These are phyloP conservation scores for Eucommia ulmoides DNA, from an alignment of 257 asterid genomes.

Conservation along the genomic window DNA sequence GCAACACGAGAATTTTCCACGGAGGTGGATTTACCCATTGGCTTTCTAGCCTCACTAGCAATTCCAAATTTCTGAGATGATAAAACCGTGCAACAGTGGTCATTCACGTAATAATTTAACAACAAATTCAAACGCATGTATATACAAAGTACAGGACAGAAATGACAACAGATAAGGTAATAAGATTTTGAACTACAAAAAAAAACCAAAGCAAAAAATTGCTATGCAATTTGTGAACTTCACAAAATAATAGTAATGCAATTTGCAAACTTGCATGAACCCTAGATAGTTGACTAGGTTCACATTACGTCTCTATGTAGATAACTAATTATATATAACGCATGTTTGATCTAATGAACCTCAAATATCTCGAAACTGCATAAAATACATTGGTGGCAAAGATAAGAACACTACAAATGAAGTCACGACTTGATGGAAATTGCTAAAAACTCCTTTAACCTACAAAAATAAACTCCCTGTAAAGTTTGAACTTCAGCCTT, in stretches of 20 bases:
- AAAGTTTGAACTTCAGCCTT: not conserved
- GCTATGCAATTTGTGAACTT: too few species aligned
- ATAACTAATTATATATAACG: conserved; percentile 17
- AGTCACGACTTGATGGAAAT: not conserved
- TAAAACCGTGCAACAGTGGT: not conserved
- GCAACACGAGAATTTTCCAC: conserved; percentile 16
- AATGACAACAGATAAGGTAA: too few species aligned
- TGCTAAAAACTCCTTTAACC: not conserved
- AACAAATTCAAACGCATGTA: too few species aligned
- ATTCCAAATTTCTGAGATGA: not conserved
- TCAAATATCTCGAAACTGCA: not conserved
- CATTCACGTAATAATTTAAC: too few species aligned
- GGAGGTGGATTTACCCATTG: conserved; percentile 15
- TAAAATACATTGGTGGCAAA: conserved; percentile 2
- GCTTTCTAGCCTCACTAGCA: conserved; percentile 22
- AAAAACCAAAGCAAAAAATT: too few species aligned
- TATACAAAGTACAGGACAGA: too few species aligned
- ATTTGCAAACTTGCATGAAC: too few species aligned
- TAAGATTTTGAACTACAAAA: too few species aligned
- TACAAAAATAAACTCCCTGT: not conserved
- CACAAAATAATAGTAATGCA: too few species aligned
- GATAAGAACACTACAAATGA: not conserved
- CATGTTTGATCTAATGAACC: too few species aligned
- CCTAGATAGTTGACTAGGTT: conserved; percentile 15
- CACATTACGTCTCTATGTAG: conserved; percentile 21